Evolutionary conservation across 352 stramenopile species (phyloP).

Genomic region (Phytophthora lateralis): DNA sequence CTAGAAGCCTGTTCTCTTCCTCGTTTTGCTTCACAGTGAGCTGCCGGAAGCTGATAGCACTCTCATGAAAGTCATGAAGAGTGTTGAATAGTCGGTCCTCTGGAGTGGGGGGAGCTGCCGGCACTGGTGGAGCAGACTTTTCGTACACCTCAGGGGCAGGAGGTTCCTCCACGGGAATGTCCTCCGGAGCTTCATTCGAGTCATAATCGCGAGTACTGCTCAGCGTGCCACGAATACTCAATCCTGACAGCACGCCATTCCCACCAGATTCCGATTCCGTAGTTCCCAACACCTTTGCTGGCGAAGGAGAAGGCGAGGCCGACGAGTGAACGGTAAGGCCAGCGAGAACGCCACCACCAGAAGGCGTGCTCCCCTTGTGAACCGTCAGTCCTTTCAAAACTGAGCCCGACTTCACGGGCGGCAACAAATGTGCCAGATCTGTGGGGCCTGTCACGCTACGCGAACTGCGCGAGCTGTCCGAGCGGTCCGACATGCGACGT

Average conservation of each 20-base stretch:
- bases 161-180: constrained; percentile 22
- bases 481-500: constrained; percentile 29
- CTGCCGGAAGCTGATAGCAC: constrained; percentile 69
- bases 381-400: constrained; percentile 73
- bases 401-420: constrained; percentile 58
- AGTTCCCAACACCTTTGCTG: constrained; percentile 22
- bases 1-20: constrained; percentile 73
- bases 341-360: constrained; percentile 54
- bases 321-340: constrained; percentile 72
- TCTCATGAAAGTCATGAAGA: constrained; percentile 77
- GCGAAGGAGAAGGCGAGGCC: constrained; percentile 41
- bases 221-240: constrained; percentile 48
- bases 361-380: constrained; percentile 34
- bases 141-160: constrained; percentile 32
- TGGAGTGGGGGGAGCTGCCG: constrained; percentile 46
- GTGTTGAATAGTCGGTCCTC: constrained; percentile 74
- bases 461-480: constrained; percentile 35
- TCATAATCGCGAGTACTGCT: constrained; percentile 27
- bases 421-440: constrained; percentile 71
- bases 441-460: constrained; percentile 49
- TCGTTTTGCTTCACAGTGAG: constrained; percentile 71
- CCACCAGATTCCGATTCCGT: constrained; percentile 27
- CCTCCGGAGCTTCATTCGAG: constrained; percentile 11
- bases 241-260: constrained; percentile 52
- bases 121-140: constrained; percentile 24